Evolutionary conservation across 805 yeast species (phyloP), one percentile per base, ranked within the genome.

Genomic region (Candida sithepensis): DNA sequence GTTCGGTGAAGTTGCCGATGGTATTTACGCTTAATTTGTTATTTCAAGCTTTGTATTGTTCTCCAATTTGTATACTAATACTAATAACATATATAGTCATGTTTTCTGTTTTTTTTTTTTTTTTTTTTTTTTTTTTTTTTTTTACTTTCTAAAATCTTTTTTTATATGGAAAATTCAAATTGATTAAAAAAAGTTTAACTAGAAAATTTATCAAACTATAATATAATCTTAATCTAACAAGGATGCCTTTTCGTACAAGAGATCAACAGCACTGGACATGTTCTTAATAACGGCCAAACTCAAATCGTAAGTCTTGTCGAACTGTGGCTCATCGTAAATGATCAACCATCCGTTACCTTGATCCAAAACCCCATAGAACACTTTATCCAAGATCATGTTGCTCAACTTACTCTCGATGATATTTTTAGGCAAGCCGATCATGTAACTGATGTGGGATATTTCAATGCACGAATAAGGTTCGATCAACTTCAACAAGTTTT

Each of bases 301-400:
- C 46, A 92, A 82, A 53, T 85, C 94, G 63, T 92, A 94, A 43
- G 95, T 84, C 36, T 87, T 87, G 67, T 94, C 98, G 52, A 82
- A 81, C 61, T 80, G 82, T 38, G 96, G 96, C 64, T 90, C 87
- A 49, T 89, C 96, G 62, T 88, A 94, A 49, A 94, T 81, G 55
- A 89, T 84, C 59, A 94, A 77, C 96, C 97, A 94, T 8, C 99
- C 99, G 65, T 91, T 91, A 41, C 98, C 98, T 72, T 94, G 99
- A 67, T 94, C 99, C 57, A 94, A 75, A 33, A 94, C 98, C 42
- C 99, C 99, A 63, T 84, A 86, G 59, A 94, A 89, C n/a, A 90
- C 87, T 61, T 88, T 85, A 68, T 94, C 99, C 59, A 94, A 77
- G 57, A 94, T 92, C 98, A 94, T 92, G 68, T 92, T 97, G 42